Percentiles rank a stretch among this genome's conserved stretches.
These are phyloP conservation scores for Arabis alpina DNA, from an alignment of 345 rosid species.

Conservation along the genomic window DNA sequence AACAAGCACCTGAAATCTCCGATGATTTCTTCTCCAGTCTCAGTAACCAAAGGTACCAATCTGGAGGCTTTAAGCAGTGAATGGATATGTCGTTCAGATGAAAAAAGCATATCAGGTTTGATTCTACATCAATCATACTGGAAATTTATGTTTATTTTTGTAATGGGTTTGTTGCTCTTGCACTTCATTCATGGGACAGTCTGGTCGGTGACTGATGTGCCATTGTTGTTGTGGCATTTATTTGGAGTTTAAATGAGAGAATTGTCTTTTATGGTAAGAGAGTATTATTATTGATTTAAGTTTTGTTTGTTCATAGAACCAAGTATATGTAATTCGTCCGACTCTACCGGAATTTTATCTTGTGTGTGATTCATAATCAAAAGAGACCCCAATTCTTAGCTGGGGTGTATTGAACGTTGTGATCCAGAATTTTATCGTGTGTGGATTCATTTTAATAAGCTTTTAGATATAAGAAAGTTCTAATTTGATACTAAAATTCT, in stretches of 20 bases:
- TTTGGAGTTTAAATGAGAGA: conserved; percentile 32
- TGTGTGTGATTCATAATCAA: conserved; percentile 25
- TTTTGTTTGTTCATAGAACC: conserved; percentile 29
- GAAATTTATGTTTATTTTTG: conserved; percentile 6
- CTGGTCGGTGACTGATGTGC: conserved; percentile 37
- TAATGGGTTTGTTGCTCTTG: conserved; percentile 25
- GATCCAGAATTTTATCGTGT: no score
- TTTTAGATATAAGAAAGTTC: no score
- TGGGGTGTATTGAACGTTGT: no score
- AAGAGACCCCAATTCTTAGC: conserved; percentile 1
- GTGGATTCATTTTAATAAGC: no score
- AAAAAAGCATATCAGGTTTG: conserved; percentile 26
- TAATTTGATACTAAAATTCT: no score
- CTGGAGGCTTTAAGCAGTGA: conserved; percentile 66
- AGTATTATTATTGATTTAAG: conserved; percentile 20
- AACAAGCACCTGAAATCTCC: conserved; percentile 39
- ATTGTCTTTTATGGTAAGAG: conserved; percentile 21
- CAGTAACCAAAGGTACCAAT: conserved; percentile 66
- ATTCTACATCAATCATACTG: conserved; percentile 20
- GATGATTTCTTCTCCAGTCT: conserved; percentile 78
- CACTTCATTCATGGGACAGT: conserved; percentile 31
- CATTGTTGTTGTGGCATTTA: conserved; percentile 35
- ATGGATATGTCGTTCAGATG: conserved; percentile 1
- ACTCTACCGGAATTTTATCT: background rate
- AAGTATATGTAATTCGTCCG: conserved; percentile 24